Base-by-base conservation (phyloP, 1,284 basidiomycete species). In the Ustilago vetiveriae region DNA sequence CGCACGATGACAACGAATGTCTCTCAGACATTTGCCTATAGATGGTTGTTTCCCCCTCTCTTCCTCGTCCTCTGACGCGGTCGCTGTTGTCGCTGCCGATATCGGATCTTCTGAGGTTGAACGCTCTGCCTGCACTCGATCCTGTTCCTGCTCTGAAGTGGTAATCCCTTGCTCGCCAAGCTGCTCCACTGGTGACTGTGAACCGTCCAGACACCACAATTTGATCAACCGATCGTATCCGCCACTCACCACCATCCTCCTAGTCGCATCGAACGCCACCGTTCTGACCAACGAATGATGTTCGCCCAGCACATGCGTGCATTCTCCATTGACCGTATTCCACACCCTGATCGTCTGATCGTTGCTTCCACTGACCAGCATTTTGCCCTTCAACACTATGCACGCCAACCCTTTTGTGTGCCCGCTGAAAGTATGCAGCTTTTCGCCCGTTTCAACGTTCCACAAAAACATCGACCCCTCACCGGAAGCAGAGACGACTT, bases 301-400 rank as follows among this genome's bases (percentile, higher is more conserved):
- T 8, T 58, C 67, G 10, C 55, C 46, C 24, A 68, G 29, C 9
- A 63, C 49, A 46, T 58, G 49, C 30, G 53, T 57, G 37, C 75
- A 77, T 14, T 38, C 33, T 0, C 73, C 75, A 9, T 29, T 57
- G 4, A 13, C 4, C 10, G 72, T 65, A 62, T 74, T 63, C 75
- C 75, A 78, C 19, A 74, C 57, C 11, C 75, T 40, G 26, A 78
- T 76, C 26, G 70, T 72, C 63, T 65, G 53, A 30, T 78, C 76
- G 38, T 75, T 76, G 21, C 53, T 55, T 13, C 74, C 76, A 38
- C 56, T 69, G 33, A 76, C 62, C 42, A 78, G 45, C 36, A 48
- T 68, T 11, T 39, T 50, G 6, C 66, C 66, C 22, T 48, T 45
- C 26, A 68, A 68, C 14, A 47, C 52, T 21, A 75, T 53, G 30